Conservation (phyloP, 2,329 filamentous ascomycete species). For the Neopestalotiopsis sp. region DNA sequence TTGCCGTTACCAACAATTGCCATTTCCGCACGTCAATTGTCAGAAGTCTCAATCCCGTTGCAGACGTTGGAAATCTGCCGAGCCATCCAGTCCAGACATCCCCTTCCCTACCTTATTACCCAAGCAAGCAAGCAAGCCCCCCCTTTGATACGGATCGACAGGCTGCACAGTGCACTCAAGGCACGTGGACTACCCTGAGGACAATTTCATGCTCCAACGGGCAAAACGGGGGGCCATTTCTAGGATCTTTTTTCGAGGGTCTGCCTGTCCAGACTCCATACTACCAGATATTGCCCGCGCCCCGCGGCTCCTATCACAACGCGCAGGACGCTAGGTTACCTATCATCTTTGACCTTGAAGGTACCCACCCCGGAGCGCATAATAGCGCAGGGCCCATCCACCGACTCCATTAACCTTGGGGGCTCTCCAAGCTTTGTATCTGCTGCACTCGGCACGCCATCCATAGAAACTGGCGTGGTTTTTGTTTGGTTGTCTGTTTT, state of each 20-base stretch:
- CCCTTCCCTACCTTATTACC: neutral
- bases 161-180: neutral
- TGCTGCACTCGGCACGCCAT: conserved; percentile 3
- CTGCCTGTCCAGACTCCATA: neutral
- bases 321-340: neutral
- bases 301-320: conserved; percentile 8
- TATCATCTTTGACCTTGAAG: neutral
- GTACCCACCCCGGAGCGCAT: conserved; percentile 12
- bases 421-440: neutral
- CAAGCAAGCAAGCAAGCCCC: neutral
- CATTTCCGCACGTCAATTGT: conserved; percentile 14
- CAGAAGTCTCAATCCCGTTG: neutral
- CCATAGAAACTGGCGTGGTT: neutral
- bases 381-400: conserved; percentile 12
- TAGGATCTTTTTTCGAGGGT: neutral
- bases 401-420: neutral
- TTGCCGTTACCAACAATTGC: neutral
- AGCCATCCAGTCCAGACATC: neutral
- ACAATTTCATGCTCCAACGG: conserved; percentile 8
- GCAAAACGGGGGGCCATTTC: neutral
- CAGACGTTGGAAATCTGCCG: neutral
- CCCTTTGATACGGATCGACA: conserved; percentile 15
- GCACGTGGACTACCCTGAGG: conserved; percentile 1
- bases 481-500: neutral
- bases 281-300: neutral